Percentiles rank a stretch among this genome's conserved stretches.
Conservation (phyloP, 495 filamentous ascomycete genomes). For the Mycothermus thermophilus region DNA sequence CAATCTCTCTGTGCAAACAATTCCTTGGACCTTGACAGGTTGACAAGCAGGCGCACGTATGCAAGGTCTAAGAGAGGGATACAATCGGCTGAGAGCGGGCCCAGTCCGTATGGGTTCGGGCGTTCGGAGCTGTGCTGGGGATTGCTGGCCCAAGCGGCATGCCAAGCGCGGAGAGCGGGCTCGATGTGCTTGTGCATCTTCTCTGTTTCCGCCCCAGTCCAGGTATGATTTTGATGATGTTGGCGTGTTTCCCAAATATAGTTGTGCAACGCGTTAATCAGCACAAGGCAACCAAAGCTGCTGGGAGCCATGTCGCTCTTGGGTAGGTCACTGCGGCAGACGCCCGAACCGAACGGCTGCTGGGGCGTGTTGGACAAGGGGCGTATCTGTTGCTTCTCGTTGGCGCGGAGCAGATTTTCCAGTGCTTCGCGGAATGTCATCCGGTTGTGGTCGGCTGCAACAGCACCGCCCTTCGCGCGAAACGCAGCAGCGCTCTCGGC, state of each 20-base stretch:
- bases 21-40: conserved; percentile 81
- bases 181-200: conserved; percentile 96
- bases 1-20: conserved; percentile 90
- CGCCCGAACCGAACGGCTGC: conserved; percentile 31
- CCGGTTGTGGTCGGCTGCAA: conserved; percentile 48
- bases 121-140: conserved; percentile 76
- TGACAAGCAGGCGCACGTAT: conserved; percentile 86
- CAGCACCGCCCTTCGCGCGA: conserved; percentile 57
- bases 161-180: conserved; percentile 88
- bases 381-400: conserved; percentile 48
- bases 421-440: conserved; percentile 64
- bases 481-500: conserved; percentile 71
- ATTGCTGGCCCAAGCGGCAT: conserved; percentile 82
- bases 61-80: conserved; percentile 91
- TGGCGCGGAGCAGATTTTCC: conserved; percentile 64
- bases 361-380: conserved; percentile 25
- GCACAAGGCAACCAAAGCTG: conserved; percentile 82
- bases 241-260: conserved; percentile 98
- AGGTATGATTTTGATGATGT: conserved; percentile 74
- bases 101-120: conserved; percentile 78
- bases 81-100: conserved; percentile 82
- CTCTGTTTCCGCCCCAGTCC: conserved; percentile 85
- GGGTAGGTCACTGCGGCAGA: conserved; percentile 34
- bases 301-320: conserved; percentile 67
- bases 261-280: conserved; percentile 94